Percentiles rank a stretch among this genome's conserved stretches.
phyloP scores from a whole-genome alignment of 208 protist genomes.

The Lotmaria passim region DNA sequence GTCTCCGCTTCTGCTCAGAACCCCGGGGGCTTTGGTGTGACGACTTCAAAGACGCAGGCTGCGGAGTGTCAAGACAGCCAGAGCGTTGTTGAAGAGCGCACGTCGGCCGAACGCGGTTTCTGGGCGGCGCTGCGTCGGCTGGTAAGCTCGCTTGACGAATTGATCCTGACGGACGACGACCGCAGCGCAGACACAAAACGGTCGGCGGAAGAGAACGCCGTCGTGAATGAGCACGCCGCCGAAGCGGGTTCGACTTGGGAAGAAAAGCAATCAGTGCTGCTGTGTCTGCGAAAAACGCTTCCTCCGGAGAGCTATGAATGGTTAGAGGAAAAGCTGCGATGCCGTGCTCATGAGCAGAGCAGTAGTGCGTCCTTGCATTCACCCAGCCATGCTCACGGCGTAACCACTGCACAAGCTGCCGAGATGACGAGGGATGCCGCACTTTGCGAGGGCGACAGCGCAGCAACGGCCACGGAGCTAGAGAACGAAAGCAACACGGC shows the following conservation, averaged over 20 bases:
- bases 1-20: too few species aligned
- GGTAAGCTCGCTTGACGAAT: constrained; percentile 30
- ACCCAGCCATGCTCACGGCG: not conserved
- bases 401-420: too few species aligned
- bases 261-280: not conserved
- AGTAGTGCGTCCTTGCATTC: not conserved
- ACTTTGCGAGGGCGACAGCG: too few species aligned
- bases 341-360: not conserved
- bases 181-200: not conserved
- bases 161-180: constrained; percentile 52
- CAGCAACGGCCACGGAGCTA: too few species aligned
- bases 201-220: not conserved
- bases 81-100: too few species aligned
- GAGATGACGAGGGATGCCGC: too few species aligned
- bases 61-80: too few species aligned
- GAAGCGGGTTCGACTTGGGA: not conserved
- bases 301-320: not conserved
- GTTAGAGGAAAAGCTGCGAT: not conserved
- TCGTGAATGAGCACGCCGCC: not conserved
- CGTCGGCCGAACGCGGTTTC: not conserved
- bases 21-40: too few species aligned
- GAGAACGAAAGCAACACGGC: too few species aligned
- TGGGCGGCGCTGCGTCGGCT: constrained; percentile 31
- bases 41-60: too few species aligned
- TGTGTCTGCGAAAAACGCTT: not conserved